These are phyloP conservation scores for Phaeolepiota aurea DNA, from an alignment of 768 basidiomycete species.

Conservation along the genomic window DNA sequence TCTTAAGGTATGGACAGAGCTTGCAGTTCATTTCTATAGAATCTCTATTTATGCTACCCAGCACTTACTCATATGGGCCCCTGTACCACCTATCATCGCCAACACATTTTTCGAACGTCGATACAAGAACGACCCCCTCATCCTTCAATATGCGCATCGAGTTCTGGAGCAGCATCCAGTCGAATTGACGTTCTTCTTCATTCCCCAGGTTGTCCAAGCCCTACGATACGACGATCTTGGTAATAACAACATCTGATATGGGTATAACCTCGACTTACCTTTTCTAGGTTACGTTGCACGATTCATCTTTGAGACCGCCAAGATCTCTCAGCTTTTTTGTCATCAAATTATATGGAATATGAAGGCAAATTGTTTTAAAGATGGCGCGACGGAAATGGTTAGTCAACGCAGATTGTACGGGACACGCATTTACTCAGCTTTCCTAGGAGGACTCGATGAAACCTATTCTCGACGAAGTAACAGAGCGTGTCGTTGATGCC, in stretches of 20 bases:
- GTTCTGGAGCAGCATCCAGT: constrained; percentile 94
- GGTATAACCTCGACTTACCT: not conserved
- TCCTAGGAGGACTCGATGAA: constrained; percentile 90
- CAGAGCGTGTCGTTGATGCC: constrained; percentile 66
- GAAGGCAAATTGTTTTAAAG: constrained; percentile 96
- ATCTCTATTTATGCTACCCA: constrained; percentile 20
- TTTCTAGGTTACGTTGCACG: constrained; percentile 79
- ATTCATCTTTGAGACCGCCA: constrained; percentile 96
- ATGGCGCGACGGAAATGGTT: constrained; percentile 81
- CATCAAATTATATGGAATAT: constrained; percentile 99
- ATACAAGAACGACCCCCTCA: constrained; percentile 73
- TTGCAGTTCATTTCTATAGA: not conserved
- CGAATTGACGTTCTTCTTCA: constrained; percentile 95
- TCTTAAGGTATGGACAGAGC: constrained; percentile 73
- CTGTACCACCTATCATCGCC: constrained; percentile 78
- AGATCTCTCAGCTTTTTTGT: constrained; percentile 95
- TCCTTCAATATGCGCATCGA: constrained; percentile 94
- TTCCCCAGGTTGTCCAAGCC: constrained; percentile 97
- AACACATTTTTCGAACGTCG: constrained; percentile 80
- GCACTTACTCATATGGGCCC: constrained; percentile 85
- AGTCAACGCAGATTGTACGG: constrained; percentile 12
- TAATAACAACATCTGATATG: constrained; percentile 21
- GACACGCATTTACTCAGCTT: not conserved
- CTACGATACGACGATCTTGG: constrained; percentile 85
- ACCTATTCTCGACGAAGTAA: constrained; percentile 87